Evolutionary conservation across 2,329 filamentous ascomycete species (phyloP), one percentile per base, ranked within the genome.

Genomic region (Capronia coronata): DNA sequence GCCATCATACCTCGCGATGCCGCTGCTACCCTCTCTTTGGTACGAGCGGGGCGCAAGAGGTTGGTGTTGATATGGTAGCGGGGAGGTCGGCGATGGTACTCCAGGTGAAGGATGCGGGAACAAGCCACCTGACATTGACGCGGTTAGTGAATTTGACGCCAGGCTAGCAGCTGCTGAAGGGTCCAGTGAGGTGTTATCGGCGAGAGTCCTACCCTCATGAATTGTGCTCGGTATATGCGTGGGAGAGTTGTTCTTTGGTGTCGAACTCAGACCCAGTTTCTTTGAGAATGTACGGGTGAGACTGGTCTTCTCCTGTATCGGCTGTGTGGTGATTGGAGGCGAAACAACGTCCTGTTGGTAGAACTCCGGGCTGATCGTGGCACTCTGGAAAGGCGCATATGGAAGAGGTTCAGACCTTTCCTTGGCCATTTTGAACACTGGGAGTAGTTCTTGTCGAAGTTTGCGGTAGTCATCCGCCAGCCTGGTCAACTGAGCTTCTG

Each of bases 391-490:
- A n/a, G 71, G 71, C 32, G 71, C 69, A 43, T 73, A 72, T 27
- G 90, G 90, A 18, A 97, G 74, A 29, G 91, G 91, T 64, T 95
- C 87, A 57, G 89, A 86, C 61, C 85, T 85, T 65, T 97, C 90
- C 71, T 97, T 97, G 62, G 84, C 86, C 63, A 95, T 82, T 55
- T 90, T 87, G 62, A 96, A 80, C 16, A 94, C 84, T 2, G 93
- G 91, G 25, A 97, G 75, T 63, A 96, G 81, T 64, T 98, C 93
- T 67, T 97, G 91, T 49, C 93, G 79, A 56, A 98, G 71, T 59
- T 87, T 84, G 60, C 86, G 79, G 65, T 94, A 95, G 65, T 97
- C 90, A 34, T 96, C 88, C 10, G 84, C 84, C 62, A 97, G 78
- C 54, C 85, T 82, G 55, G 86, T 82, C 63, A 97, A 70, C 64